These are phyloP conservation scores for Paecilomyces niveus DNA, from an alignment of 2,329 filamentous ascomycete species.

Conservation along the genomic window DNA sequence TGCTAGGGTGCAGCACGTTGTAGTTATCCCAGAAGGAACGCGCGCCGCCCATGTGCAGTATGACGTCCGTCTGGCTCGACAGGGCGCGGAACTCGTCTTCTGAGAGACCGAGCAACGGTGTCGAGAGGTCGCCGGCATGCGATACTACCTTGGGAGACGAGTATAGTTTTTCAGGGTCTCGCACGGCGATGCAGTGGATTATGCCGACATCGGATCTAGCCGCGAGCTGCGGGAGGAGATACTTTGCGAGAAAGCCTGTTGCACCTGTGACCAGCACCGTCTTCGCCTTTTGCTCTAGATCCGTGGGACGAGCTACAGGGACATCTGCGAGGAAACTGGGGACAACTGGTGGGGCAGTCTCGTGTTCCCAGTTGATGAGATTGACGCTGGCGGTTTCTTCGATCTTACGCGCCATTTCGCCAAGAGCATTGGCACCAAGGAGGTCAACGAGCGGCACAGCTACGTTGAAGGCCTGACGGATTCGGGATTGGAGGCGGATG, in stretches of 20 bases:
- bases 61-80: not conserved
- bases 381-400: no score
- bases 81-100: not conserved
- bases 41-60: constrained; percentile 2
- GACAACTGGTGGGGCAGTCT: not conserved
- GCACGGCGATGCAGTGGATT: constrained; percentile 1
- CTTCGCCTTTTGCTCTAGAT: not conserved
- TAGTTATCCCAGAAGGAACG: constrained; percentile 2
- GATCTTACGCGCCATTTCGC: not conserved
- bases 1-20: not conserved
- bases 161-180: not conserved
- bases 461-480: not conserved
- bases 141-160: not conserved
- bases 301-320: not conserved
- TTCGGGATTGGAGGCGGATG: not conserved
- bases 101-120: not conserved
- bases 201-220: not conserved
- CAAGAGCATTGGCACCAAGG: not conserved
- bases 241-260: not conserved
- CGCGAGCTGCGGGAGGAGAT: not conserved
- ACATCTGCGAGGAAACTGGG: not conserved
- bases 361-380: constrained; percentile 2
- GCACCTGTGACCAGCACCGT: not conserved
- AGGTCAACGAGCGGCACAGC: not conserved
- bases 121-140: not conserved